Evolutionary conservation across 495 filamentous ascomycete genomes (phyloP).

Genomic region (Thermothielavioides terrestris): DNA sequence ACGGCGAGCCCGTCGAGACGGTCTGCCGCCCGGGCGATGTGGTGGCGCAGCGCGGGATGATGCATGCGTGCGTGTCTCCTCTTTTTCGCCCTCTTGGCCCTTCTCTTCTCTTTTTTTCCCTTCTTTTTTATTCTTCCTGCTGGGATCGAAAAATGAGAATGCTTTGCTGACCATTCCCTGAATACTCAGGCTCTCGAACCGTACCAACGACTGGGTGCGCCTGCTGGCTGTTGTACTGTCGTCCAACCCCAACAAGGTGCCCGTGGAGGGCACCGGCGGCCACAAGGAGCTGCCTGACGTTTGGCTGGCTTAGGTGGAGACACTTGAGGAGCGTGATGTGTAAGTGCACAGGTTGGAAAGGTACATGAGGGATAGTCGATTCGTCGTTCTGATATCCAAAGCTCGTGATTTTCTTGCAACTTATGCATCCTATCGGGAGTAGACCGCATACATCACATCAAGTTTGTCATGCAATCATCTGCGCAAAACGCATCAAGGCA

Average conservation of each 20-base stretch:
- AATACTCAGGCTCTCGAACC: neutral
- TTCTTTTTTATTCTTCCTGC: neutral
- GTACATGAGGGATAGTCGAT: too few species aligned
- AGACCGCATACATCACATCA: too few species aligned
- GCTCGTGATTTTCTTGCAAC: too few species aligned
- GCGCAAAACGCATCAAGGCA: too few species aligned
- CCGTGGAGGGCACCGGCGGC: neutral
- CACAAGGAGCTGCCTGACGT: neutral
- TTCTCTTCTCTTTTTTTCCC: too few species aligned
- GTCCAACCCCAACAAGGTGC: neutral
- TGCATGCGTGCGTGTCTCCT: neutral
- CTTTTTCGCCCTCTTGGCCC: too few species aligned
- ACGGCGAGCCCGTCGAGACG: neutral
- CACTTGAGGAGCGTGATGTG: neutral
- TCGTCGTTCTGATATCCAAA: too few species aligned
- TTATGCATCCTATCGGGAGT: too few species aligned
- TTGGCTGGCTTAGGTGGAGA: neutral
- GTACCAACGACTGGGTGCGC: neutral
- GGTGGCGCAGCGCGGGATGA: neutral
- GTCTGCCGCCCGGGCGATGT: neutral
- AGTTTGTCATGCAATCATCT: too few species aligned
- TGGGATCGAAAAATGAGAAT: neutral
- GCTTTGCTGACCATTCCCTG: neutral
- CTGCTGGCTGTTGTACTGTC: neutral
- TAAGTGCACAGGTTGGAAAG: too few species aligned